Base-by-base conservation (phyloP, 148 eudicot genomes). In the Pharnaceum exiguum region DNA sequence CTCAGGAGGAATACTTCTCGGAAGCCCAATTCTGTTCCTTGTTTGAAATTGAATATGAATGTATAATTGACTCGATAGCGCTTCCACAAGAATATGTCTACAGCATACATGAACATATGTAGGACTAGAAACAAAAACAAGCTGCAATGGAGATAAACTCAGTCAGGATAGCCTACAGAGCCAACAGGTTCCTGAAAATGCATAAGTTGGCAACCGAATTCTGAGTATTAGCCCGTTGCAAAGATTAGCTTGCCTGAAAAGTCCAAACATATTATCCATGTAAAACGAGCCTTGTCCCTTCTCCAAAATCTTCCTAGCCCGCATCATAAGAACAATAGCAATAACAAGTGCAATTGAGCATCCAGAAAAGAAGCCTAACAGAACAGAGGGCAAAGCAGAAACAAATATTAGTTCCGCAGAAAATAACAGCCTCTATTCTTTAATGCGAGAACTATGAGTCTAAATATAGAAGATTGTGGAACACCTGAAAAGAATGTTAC, bases 1-100 rank as follows among this genome's bases (percentile, higher is more conserved):
- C 85, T 75, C 39, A 82, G 71, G 44, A 85, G 82, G 47, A 82
- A 75, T 11, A 85, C 83, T 71, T 85, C 87, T 35, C 75, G 69
- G 50, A 74, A 89, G 43, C 90, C 72, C 59, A 81, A 56, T 57
- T 85, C 96, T 18, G 82, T 89, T 72, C 94, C 96, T 56, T 73
- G 82, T 77, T 81, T 81, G 74, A 85, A 83, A 68, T 83, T 87
- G 72, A 89, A 89, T 75, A 89, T 89, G 45, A 85, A 85, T 10
- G 94, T 69, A 54, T 89, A 85, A 60, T 85, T 85, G 80, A 89
- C 66, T 70, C 76, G 72, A 60, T 76, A 82, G 26, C 72, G 83
- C 78, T 67, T 85, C 96, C 96, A 85, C 40, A 85, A 73, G 76
- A 77, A 89, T 75, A 79, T 79, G 69, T 83, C 81, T 71, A 72